Percentiles rank a stretch among this genome's conserved stretches.
Conservation (phyloP, 257 asterid species). For the Solanum rostratum region DNA sequence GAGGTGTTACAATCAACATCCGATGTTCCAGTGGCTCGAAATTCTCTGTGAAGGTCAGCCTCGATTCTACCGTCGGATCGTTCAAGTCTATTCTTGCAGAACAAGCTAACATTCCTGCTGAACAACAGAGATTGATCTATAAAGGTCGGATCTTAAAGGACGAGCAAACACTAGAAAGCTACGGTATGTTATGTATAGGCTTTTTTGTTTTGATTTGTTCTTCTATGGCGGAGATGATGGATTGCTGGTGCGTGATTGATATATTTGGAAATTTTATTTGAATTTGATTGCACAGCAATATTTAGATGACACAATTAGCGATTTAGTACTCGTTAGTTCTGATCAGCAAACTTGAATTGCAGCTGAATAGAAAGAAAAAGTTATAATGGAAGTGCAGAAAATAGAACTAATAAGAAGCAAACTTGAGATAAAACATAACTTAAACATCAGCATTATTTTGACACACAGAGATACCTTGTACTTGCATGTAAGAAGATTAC, state of each 20-base stretch:
- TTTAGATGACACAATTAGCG: not conserved
- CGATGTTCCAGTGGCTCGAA: conserved; percentile 41
- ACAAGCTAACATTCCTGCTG: conserved; percentile 33
- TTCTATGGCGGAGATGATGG: not conserved
- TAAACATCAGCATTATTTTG: not conserved
- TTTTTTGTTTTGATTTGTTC: not conserved
- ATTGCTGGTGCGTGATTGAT: not conserved
- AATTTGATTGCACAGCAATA: not conserved
- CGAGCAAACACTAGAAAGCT: conserved; percentile 44
- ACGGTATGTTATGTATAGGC: conserved; percentile 13
- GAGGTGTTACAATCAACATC: conserved; percentile 29
- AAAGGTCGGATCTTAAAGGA: conserved; percentile 59
- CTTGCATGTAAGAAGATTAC: not conserved
- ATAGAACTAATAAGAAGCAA: not conserved
- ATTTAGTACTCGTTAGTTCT: not conserved
- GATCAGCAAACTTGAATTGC: not conserved
- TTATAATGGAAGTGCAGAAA: not conserved
- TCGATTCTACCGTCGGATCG: conserved; percentile 33
- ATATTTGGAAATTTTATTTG: not conserved
- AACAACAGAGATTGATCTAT: conserved; percentile 50
- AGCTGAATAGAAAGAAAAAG: not conserved
- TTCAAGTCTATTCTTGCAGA: conserved; percentile 35
- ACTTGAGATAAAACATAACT: not conserved
- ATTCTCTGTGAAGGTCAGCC: conserved; percentile 24
- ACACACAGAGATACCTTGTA: not conserved